These are phyloP conservation scores for Venturia nashicola DNA, from an alignment of 2,329 filamentous ascomycete species.

Conservation along the genomic window DNA sequence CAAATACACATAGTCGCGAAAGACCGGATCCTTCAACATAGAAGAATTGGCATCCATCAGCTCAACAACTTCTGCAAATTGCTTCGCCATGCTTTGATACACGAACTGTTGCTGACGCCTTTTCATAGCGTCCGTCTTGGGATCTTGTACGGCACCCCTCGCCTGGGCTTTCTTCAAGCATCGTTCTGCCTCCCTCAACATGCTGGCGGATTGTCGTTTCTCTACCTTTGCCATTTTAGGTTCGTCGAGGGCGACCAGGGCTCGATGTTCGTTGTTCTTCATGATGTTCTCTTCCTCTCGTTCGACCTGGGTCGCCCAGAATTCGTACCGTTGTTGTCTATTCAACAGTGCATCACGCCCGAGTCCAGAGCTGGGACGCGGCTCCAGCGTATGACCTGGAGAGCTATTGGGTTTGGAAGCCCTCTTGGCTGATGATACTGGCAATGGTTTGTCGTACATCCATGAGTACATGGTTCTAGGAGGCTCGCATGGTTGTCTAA, in stretches of 20 bases:
- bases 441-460: background rate
- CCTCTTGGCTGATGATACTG: background rate
- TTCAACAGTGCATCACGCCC: background rate
- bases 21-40: background rate
- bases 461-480: background rate
- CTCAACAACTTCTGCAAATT: background rate
- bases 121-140: background rate
- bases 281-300: background rate
- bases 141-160: background rate
- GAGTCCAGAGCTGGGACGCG: background rate
- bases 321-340: background rate
- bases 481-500: background rate
- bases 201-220: background rate
- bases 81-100: background rate
- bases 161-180: background rate
- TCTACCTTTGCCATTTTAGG: background rate
- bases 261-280: background rate
- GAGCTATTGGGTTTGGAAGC: background rate
- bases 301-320: background rate
- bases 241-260: background rate
- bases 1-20: background rate
- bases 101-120: background rate
- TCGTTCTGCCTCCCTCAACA: background rate
- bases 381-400: background rate
- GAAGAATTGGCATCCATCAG: background rate